A percentile compares a stretch with the other conserved stretches of the same genome.
Conservation (phyloP, 2,329 filamentous ascomycete species). For the Lachnellula hyalina region DNA sequence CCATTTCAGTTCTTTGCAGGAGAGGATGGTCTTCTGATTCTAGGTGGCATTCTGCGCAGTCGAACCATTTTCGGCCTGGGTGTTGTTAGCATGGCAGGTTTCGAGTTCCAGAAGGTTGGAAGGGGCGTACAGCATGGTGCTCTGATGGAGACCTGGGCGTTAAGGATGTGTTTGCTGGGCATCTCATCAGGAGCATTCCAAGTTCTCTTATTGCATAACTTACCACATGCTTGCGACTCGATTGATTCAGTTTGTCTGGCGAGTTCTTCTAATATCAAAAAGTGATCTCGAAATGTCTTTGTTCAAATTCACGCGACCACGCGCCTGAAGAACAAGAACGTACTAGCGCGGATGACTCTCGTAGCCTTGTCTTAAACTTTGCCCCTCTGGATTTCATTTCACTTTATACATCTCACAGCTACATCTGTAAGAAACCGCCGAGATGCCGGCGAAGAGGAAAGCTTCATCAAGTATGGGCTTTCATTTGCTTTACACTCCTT, state of each 20-base stretch:
- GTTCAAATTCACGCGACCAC: background rate
- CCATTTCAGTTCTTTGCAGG: slow-evolving; percentile 76
- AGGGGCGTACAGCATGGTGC: slow-evolving; percentile 79
- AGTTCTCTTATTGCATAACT: background rate
- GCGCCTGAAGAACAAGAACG: background rate
- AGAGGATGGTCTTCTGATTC: slow-evolving; percentile 77
- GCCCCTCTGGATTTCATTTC: slow-evolving; percentile 13
- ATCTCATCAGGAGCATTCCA: background rate
- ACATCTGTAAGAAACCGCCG: slow-evolving; percentile 21
- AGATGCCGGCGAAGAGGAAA: slow-evolving; percentile 70
- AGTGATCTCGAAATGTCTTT: background rate
- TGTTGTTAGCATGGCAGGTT: background rate
- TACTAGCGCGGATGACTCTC: background rate
- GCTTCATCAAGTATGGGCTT: slow-evolving; percentile 46
- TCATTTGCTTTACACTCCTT: slow-evolving; percentile 20
- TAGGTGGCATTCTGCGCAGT: slow-evolving; percentile 90
- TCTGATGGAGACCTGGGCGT: slow-evolving; percentile 94
- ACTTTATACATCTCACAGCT: slow-evolving; percentile 6
- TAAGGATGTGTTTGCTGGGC: slow-evolving; percentile 89
- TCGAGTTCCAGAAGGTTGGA: background rate
- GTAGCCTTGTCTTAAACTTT: slow-evolving; percentile 12
- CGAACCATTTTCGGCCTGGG: slow-evolving; percentile 92
- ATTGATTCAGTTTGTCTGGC: background rate
- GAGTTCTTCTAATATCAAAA: background rate
- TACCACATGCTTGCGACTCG: slow-evolving; percentile 27